A percentile compares a stretch with the other conserved stretches of the same genome.
These are phyloP conservation scores for Hericium rajendrae DNA, from an alignment of 768 basidiomycete species.

Conservation along the genomic window DNA sequence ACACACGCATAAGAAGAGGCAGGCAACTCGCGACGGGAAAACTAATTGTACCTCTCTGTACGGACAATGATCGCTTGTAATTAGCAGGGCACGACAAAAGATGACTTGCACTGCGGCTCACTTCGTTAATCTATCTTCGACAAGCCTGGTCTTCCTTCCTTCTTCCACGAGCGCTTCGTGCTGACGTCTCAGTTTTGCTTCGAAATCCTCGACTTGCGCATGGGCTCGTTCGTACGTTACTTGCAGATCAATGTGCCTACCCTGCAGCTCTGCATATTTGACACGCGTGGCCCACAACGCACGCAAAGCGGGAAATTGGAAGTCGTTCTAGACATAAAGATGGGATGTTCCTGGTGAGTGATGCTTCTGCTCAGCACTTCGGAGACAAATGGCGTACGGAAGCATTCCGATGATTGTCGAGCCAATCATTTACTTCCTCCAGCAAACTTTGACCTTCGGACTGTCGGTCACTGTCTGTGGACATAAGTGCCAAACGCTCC, in stretches of 20 bases:
- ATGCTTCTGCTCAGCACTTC: background rate
- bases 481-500: conserved; percentile 26
- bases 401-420: conserved; percentile 16
- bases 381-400: too few species aligned
- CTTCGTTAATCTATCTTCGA: too few species aligned
- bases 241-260: background rate
- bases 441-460: conserved; percentile 29
- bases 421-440: conserved; percentile 42
- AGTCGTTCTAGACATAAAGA: background rate
- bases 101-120: too few species aligned
- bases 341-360: background rate
- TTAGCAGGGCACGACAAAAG: too few species aligned
- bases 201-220: background rate
- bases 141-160: too few species aligned
- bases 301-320: background rate
- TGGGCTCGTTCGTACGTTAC: background rate
- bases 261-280: background rate
- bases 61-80: too few species aligned
- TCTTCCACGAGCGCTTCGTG: too few species aligned
- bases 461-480: conserved; percentile 23
- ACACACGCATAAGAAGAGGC: too few species aligned
- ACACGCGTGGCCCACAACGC: background rate
- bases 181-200: too few species aligned
- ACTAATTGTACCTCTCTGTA: too few species aligned
- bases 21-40: too few species aligned